These are phyloP conservation scores for Starmerella potacharoeniae DNA, from an alignment of 805 yeast species.

Conservation along the genomic window DNA sequence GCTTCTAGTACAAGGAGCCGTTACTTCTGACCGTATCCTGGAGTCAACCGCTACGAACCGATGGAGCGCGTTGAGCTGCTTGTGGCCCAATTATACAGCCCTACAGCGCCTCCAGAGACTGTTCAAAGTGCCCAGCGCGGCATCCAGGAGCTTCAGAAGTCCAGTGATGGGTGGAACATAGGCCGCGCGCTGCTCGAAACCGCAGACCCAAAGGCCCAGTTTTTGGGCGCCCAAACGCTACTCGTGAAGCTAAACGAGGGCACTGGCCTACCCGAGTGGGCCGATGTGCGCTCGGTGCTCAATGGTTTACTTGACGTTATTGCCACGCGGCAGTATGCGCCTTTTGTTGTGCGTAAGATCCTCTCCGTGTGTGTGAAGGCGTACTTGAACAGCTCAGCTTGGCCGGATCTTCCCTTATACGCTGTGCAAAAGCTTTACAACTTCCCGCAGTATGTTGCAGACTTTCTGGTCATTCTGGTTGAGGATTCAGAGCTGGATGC, in stretches of 20 bases:
- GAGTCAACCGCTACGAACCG: background rate
- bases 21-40: background rate
- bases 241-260: slow-evolving; percentile 36
- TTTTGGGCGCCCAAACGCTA: slow-evolving; percentile 73
- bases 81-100: slow-evolving; percentile 16
- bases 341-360: slow-evolving; percentile 47
- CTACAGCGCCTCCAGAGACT: slow-evolving; percentile 9
- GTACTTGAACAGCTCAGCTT: slow-evolving; percentile 31
- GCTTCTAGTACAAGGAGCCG: too few relatives aligned
- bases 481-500: slow-evolving; percentile 23
- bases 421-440: slow-evolving; percentile 14
- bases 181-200: slow-evolving; percentile 43
- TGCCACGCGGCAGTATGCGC: slow-evolving; percentile 7
- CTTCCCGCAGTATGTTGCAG: slow-evolving; percentile 12
- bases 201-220: slow-evolving; percentile 34
- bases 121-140: slow-evolving; percentile 34
- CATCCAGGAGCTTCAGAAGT: slow-evolving; percentile 50
- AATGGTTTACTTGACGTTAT: background rate
- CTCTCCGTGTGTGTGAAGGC: slow-evolving; percentile 44
- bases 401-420: slow-evolving; percentile 30
- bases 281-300: slow-evolving; percentile 7
- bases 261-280: slow-evolving; percentile 12
- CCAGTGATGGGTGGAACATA: slow-evolving; percentile 43
- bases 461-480: slow-evolving; percentile 24
- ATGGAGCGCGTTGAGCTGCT: slow-evolving; percentile 12